These are phyloP conservation scores for Gonapodya prolifera DNA, from an alignment of 192 early-diverging fungal genomes.

Conservation along the genomic window DNA sequence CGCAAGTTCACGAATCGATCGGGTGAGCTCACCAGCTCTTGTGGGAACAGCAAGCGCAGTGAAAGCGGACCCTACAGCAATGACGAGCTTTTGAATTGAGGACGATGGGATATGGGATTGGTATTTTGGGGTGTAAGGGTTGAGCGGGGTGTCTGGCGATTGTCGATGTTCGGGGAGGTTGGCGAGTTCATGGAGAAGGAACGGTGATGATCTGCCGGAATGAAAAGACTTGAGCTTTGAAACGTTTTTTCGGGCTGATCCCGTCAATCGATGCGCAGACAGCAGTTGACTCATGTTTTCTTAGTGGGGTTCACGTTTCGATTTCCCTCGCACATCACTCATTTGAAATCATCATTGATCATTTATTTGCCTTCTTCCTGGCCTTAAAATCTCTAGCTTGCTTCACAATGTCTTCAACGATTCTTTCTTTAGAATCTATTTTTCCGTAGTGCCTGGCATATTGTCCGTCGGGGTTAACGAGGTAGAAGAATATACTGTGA, in stretches of 20 bases:
- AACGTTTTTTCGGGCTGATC: no score
- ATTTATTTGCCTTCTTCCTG: background rate
- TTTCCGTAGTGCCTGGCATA: slow-evolving; percentile 88
- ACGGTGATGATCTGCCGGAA: no score
- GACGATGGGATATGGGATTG: slow-evolving; percentile 53
- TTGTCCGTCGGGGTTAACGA: slow-evolving; percentile 81
- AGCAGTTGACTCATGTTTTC: no score
- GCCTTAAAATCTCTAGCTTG: slow-evolving; percentile 16
- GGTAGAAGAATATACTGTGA: slow-evolving; percentile 96
- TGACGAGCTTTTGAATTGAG: slow-evolving; percentile 36
- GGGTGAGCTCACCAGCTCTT: slow-evolving; percentile 3
- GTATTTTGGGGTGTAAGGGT: slow-evolving; percentile 16
- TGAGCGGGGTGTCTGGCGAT: no score
- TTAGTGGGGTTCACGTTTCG: no score
- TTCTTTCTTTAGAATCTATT: slow-evolving; percentile 52
- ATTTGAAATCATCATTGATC: background rate
- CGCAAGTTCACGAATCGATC: background rate
- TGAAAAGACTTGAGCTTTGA: no score
- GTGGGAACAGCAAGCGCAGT: slow-evolving; percentile 63
- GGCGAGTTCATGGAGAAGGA: no score
- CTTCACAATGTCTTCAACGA: slow-evolving; percentile 38
- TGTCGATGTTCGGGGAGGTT: no score
- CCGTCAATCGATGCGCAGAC: no score
- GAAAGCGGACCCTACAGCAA: slow-evolving; percentile 65
- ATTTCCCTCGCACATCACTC: no score